A percentile compares a stretch with the other conserved stretches of the same genome.
Conservation (phyloP, 2,329 filamentous ascomycete genomes). For the Botrytis medusae region DNA sequence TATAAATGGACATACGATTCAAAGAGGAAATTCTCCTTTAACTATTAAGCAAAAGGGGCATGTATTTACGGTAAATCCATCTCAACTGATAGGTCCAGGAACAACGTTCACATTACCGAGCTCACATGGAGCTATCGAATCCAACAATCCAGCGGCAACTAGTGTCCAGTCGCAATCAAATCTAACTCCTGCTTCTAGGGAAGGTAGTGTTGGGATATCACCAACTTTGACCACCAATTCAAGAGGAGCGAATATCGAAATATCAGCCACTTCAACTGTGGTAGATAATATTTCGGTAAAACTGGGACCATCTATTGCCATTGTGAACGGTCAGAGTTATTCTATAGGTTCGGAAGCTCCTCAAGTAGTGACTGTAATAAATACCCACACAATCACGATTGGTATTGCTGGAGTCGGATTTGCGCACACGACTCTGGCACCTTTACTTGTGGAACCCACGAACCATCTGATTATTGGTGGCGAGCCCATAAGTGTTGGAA, state of each 20-base stretch:
- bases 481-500: constrained; percentile 21
- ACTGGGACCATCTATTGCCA: constrained; percentile 25
- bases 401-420: constrained; percentile 32
- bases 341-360: constrained; percentile 31
- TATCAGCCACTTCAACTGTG: constrained; percentile 24
- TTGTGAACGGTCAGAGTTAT: constrained; percentile 31
- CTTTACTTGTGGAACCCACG: constrained; percentile 25
- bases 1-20: constrained; percentile 32
- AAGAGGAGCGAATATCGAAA: neutral
- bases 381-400: constrained; percentile 32
- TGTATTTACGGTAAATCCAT: constrained; percentile 35
- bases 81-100: constrained; percentile 32
- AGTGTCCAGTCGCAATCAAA: neutral
- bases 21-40: constrained; percentile 10
- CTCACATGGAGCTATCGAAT: constrained; percentile 1
- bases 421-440: constrained; percentile 28
- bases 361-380: constrained; percentile 27
- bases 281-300: constrained; percentile 31
- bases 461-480: constrained; percentile 31
- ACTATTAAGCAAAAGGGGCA: constrained; percentile 32
- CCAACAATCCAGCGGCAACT: neutral
- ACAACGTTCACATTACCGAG: constrained; percentile 30
- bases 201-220: neutral
- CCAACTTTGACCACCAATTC: neutral
- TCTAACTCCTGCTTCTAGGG: neutral